A percentile compares a stretch with the other conserved stretches of the same genome.
Evolutionary conservation across 805 yeast genomes (phyloP).

Genomic region (Saturnispora hagleri): DNA sequence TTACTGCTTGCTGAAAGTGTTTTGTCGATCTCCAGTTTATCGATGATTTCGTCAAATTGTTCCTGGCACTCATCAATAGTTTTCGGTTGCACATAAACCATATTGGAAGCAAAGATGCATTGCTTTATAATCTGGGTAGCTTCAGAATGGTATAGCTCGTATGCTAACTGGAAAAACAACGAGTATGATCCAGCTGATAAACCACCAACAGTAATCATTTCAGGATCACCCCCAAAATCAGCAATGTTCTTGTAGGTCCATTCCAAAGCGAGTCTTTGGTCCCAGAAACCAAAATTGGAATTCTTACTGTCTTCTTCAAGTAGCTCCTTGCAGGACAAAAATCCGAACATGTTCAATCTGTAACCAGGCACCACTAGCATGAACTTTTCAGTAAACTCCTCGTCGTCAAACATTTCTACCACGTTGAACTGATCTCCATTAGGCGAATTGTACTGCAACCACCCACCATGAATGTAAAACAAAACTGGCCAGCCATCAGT

Average conservation of each 20-base stretch:
- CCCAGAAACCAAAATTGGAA: slow-evolving; percentile 35
- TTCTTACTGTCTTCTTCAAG: slow-evolving; percentile 24
- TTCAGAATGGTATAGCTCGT: slow-evolving; percentile 34
- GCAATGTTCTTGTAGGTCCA: slow-evolving; percentile 37
- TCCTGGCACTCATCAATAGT: slow-evolving; percentile 26
- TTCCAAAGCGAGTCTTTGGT: slow-evolving; percentile 36
- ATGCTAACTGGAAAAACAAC: slow-evolving; percentile 33
- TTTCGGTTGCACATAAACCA: slow-evolving; percentile 32
- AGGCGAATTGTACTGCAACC: slow-evolving; percentile 30
- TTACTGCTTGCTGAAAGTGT: slow-evolving; percentile 9
- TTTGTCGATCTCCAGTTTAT: slow-evolving; percentile 16
- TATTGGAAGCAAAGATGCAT: slow-evolving; percentile 28
- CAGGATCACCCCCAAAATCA: slow-evolving; percentile 39
- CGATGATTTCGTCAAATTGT: slow-evolving; percentile 30
- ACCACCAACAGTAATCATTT: slow-evolving; percentile 35
- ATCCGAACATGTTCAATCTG: slow-evolving; percentile 33
- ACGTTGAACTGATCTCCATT: slow-evolving; percentile 19
- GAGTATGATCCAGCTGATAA: slow-evolving; percentile 40
- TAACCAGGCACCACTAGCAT: slow-evolving; percentile 32
- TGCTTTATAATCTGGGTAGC: slow-evolving; percentile 32
- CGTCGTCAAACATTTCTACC: slow-evolving; percentile 21
- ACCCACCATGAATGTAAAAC: slow-evolving; percentile 37
- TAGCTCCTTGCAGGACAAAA: slow-evolving; percentile 31
- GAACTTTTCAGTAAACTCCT: slow-evolving; percentile 25
- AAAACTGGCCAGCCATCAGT: slow-evolving; percentile 35